Evolutionary conservation across 1,139 yeast species (phyloP), one percentile per base, ranked within the genome.

Genomic region (Debaryomyces sp.): DNA sequence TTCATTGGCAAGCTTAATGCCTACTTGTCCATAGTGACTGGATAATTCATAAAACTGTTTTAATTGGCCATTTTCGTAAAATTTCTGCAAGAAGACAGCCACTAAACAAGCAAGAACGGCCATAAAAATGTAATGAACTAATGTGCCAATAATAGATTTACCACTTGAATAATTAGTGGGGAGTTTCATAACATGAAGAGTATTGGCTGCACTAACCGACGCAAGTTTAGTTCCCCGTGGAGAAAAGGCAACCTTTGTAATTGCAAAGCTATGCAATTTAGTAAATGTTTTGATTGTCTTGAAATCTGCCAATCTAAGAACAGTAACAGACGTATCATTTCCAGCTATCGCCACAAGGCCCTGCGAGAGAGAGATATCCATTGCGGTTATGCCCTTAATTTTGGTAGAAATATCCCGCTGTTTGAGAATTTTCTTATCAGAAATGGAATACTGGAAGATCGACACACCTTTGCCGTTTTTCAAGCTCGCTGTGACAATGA

Each of bases 191-290:
- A 90, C 83, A 54, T 78, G 82, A 36, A 91, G 79, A 1, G 90
- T 79, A 53, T 88, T 87, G 2, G 96, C 89, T 2, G 95, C 96
- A 42, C 96, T 87, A 0, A 85, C 87, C 13, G 92, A 81, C 1
- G 92, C 96, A 44, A 91, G 70, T 48, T 79, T 73, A 37, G 79
- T 70, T 12, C 94, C 92, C 57, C 83, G 79, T 8, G 89, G 86
- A 13, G 89, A 85, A 52, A 91, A 83, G 0, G 82, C 74, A 9
- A 89, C 81, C 44, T 82, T 78, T 0, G 97, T 92, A 46, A 92
- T 85, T 9, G 96, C 94, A 66, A 89, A 88, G 7, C 79, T 73
- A 64, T 92, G 98, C 43, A 86, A 84, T 52, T 85, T 80, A 45
- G 77, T 76, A 51, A 84, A 72, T 6, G 77, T 68, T 50, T 78